Conservation (phyloP, 2,329 filamentous ascomycete genomes). For the Neobulgaria alba region DNA sequence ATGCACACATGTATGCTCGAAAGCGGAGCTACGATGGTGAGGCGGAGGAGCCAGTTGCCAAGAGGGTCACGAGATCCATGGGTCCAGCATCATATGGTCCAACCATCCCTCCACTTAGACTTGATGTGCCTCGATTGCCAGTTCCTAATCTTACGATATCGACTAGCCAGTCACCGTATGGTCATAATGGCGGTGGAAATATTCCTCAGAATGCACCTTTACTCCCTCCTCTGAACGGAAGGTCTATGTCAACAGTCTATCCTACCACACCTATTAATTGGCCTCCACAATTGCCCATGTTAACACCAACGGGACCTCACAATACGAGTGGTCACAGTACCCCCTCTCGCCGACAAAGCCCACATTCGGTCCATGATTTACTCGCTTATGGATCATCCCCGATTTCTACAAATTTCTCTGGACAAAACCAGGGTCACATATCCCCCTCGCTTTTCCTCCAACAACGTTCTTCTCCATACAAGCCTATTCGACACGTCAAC, state of each 20-base stretch:
- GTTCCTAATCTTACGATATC: conserved; percentile 57
- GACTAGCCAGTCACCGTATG: conserved; percentile 23
- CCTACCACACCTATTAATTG: conserved; percentile 40
- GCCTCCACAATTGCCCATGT: conserved; percentile 33
- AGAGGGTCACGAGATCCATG: conserved; percentile 31
- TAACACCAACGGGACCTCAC: conserved; percentile 24
- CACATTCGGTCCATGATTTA: conserved; percentile 27
- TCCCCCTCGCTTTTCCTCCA: conserved; percentile 84
- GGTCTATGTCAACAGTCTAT: conserved; percentile 71
- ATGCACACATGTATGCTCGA: conserved; percentile 31
- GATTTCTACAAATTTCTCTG: conserved; percentile 29
- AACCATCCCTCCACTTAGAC: conserved; percentile 14
- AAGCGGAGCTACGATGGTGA: conserved; percentile 53
- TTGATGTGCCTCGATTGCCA: conserved; percentile 48
- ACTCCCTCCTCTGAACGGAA: conserved; percentile 32
- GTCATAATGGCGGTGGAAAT: conserved; percentile 14
- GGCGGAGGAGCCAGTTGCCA: conserved; percentile 45
- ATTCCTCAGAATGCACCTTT: conserved; percentile 22
- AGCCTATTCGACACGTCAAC: conserved; percentile 80
- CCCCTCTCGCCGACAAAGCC: conserved; percentile 28
- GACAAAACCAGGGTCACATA: conserved; percentile 41
- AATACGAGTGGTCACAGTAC: conserved; percentile 26
- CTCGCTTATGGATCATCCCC: conserved; percentile 31
- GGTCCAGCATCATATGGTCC: conserved; percentile 1
- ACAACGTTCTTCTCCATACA: conserved; percentile 85